Conservation (phyloP, 495 filamentous ascomycete genomes). For the Podospora bellae-mahoneyi region DNA sequence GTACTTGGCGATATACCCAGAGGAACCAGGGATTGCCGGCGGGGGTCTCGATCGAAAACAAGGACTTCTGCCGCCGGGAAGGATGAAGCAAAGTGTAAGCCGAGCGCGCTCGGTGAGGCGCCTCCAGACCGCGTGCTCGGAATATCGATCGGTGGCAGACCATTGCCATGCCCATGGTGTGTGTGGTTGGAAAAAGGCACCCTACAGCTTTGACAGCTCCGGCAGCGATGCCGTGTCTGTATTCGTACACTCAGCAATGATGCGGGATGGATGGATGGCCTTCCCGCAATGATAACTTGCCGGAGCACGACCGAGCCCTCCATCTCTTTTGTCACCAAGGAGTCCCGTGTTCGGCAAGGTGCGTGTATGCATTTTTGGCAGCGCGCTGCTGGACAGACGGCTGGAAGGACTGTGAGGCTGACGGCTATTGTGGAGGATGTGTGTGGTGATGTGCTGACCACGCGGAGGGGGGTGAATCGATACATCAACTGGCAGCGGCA, state of each 20-base stretch:
- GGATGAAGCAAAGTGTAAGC: conserved; percentile 1
- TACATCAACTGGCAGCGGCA: neutral
- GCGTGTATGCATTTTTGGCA: neutral
- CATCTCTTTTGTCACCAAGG: neutral
- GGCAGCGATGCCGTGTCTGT: neutral
- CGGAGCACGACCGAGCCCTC: neutral
- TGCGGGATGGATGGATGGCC: neutral
- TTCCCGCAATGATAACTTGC: neutral
- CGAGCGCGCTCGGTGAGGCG: neutral
- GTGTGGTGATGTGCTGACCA: neutral
- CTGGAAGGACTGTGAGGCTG: neutral
- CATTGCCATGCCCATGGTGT: neutral
- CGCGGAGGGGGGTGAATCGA: conserved; percentile 4
- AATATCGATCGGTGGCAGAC: neutral
- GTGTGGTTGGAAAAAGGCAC: neutral
- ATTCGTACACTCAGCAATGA: neutral
- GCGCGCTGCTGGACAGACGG: neutral
- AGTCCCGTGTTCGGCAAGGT: neutral
- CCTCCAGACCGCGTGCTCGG: neutral
- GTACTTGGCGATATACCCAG: neutral
- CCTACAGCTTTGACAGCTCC: neutral
- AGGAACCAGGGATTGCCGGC: neutral
- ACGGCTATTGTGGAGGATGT: neutral
- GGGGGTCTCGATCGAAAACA: neutral
- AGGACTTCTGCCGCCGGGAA: conserved; percentile 3